Evolutionary conservation across 805 yeast species (phyloP).

Genomic region (Barnettozyma wickerhamii): DNA sequence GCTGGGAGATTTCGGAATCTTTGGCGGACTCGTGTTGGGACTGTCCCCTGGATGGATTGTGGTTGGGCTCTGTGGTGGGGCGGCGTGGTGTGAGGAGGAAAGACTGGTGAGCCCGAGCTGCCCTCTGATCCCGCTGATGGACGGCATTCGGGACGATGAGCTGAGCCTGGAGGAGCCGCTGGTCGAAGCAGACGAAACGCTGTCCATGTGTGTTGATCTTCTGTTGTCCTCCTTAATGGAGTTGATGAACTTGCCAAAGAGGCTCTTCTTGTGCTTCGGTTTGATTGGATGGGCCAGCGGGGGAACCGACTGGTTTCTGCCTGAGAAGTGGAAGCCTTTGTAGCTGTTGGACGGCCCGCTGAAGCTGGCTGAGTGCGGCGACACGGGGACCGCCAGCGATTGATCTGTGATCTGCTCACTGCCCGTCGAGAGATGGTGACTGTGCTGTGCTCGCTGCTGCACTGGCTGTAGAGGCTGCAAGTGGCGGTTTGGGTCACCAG

Average conservation of each 20-base stretch:
- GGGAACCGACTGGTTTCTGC: slow-evolving; percentile 31
- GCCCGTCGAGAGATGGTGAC: not conserved
- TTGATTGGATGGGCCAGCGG: slow-evolving; percentile 47
- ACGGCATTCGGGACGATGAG: slow-evolving; percentile 12
- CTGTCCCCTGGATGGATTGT: slow-evolving; percentile 3
- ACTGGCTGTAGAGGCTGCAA: too few relatives aligned
- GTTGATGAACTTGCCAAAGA: slow-evolving; percentile 26
- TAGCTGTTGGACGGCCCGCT: slow-evolving; percentile 21
- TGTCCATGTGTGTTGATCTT: slow-evolving; percentile 1
- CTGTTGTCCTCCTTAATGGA: slow-evolving; percentile 23
- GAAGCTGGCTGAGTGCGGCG: slow-evolving; percentile 1
- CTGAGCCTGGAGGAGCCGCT: slow-evolving; percentile 7
- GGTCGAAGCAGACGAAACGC: slow-evolving; percentile 4
- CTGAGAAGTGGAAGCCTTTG: slow-evolving; percentile 28
- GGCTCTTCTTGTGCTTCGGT: slow-evolving; percentile 29
- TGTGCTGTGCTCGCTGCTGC: not conserved
- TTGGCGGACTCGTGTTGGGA: too few relatives aligned
- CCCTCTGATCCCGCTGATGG: slow-evolving; percentile 9
- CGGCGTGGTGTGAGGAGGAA: not conserved
- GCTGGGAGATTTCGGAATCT: too few relatives aligned
- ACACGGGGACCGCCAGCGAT: not conserved
- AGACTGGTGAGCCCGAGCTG: slow-evolving; percentile 6
- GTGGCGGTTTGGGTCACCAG: too few relatives aligned
- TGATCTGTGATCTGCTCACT: not conserved
- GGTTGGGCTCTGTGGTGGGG: not conserved